These are phyloP conservation scores for Chlorella vulgaris DNA, from an alignment of 139 green algal genomes.

Conservation along the genomic window DNA sequence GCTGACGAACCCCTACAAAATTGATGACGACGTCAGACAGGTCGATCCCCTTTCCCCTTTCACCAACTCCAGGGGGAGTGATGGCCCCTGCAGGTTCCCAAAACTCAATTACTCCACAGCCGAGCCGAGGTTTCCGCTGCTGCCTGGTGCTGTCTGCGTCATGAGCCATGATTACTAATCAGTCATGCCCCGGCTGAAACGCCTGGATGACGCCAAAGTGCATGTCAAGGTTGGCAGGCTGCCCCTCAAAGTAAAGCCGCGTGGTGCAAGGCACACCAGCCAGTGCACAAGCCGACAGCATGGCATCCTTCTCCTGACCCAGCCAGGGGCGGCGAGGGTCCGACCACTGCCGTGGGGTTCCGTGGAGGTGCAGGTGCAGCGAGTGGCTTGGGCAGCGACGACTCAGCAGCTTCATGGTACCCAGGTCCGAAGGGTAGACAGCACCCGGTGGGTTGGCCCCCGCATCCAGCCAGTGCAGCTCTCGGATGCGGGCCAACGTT, in stretches of 20 bases:
- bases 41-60: no score
- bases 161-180: neutral
- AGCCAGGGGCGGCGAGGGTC: constrained; percentile 54
- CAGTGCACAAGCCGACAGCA: constrained; percentile 18
- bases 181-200: constrained; percentile 32
- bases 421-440: constrained; percentile 47
- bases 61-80: no score
- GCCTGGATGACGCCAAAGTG: constrained; percentile 53
- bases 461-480: constrained; percentile 67
- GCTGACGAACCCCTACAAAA: no score
- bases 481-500: neutral
- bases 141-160: no score
- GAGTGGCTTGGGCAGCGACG: neutral
- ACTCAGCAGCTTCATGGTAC: neutral
- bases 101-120: no score
- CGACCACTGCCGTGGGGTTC: constrained; percentile 61
- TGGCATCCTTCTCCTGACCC: constrained; percentile 38
- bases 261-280: constrained; percentile 21
- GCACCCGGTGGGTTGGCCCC: constrained; percentile 64
- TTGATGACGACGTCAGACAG: no score
- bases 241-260: constrained; percentile 43
- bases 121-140: no score
- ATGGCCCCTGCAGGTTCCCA: no score
- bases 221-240: constrained; percentile 33
- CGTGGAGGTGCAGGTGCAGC: constrained; percentile 44